A percentile compares a stretch with the other conserved stretches of the same genome.
Conservation (phyloP, 345 rosid genomes). For the Erucastrum elatum region DNA sequence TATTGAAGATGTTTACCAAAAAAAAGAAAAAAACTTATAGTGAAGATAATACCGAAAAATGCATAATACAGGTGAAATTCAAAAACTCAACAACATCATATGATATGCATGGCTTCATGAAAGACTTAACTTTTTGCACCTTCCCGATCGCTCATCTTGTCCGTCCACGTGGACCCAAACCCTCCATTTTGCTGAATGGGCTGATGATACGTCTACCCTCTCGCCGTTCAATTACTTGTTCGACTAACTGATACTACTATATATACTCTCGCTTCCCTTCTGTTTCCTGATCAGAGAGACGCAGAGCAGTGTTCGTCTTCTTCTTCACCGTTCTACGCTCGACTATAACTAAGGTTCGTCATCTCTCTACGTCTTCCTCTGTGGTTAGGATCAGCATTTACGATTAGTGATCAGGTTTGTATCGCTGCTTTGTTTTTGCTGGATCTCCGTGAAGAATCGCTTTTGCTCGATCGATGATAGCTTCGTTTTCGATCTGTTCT, state of each 20-base stretch:
- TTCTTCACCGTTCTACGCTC: background rate
- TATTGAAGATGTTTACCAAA: no score
- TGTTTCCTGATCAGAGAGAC: background rate
- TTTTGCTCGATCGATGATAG: background rate
- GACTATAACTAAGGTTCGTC: background rate
- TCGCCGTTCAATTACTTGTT: background rate
- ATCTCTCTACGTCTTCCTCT: background rate
- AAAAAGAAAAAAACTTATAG: no score
- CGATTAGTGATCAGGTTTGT: background rate
- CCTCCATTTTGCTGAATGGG: background rate
- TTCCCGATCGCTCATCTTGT: background rate
- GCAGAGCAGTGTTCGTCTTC: background rate
- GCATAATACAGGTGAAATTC: background rate
- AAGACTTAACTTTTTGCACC: background rate
- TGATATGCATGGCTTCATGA: background rate
- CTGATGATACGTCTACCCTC: background rate
- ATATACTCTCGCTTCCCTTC: background rate
- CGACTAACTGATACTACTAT: background rate
- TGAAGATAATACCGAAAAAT: no score
- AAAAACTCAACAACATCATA: background rate
- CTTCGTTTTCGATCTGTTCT: background rate
- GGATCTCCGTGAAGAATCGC: background rate
- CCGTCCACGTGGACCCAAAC: background rate
- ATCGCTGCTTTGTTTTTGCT: background rate
- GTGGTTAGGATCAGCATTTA: background rate